Evolutionary conservation across 345 rosid genomes (phyloP).

Genomic region (Punica granatum): DNA sequence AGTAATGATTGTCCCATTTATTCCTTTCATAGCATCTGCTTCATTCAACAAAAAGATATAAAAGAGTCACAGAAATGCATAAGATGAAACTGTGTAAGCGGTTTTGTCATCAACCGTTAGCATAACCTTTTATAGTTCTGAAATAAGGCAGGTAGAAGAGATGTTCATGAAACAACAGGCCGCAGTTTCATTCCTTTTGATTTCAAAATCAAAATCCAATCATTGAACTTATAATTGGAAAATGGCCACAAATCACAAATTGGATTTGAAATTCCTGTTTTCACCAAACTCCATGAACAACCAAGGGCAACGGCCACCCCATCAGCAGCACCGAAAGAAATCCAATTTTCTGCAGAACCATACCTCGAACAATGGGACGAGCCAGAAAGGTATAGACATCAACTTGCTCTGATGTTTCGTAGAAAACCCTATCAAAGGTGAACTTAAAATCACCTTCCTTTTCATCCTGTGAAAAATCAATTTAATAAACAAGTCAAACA

Average conservation of each 20-base stretch:
- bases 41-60: neutral
- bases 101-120: fast-evolving
- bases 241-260: neutral
- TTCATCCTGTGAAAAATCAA: slow-evolving; percentile 35
- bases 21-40: slow-evolving; percentile 57
- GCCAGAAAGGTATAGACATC: slow-evolving; percentile 62
- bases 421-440: slow-evolving; percentile 56
- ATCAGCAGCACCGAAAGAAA: neutral
- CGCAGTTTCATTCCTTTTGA: neutral
- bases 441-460: slow-evolving; percentile 60
- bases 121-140: neutral
- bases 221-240: neutral
- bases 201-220: neutral
- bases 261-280: neutral
- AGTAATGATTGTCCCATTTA: slow-evolving; percentile 77
- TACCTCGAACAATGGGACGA: slow-evolving; percentile 65
- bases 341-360: neutral
- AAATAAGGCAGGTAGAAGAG: neutral
- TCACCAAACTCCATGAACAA: neutral
- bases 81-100: neutral
- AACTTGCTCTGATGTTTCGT: slow-evolving; percentile 48
- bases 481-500: neutral
- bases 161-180: neutral
- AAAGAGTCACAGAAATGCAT: neutral
- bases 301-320: no score